These are phyloP conservation scores for Acanthamoeba healyi DNA, from an alignment of 208 protist genomes.

Conservation along the genomic window DNA sequence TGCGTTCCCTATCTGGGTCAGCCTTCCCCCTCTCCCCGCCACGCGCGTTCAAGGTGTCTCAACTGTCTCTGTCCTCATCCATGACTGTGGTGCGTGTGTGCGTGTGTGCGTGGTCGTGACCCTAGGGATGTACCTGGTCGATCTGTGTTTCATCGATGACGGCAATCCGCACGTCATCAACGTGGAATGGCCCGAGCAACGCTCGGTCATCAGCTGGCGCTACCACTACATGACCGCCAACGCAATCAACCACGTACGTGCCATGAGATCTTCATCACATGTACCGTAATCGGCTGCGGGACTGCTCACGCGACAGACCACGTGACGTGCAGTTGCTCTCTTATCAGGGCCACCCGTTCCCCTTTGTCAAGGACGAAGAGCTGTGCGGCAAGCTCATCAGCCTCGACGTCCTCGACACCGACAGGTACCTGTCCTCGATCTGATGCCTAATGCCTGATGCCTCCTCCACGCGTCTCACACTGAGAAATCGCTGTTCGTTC, in stretches of 20 bases:
- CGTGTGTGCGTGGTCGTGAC: no score
- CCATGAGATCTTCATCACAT: neutral
- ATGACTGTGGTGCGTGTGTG: no score
- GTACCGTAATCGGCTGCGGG: no score
- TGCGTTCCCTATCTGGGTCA: neutral
- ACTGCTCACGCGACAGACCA: neutral
- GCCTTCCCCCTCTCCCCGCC: neutral
- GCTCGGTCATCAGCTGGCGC: neutral
- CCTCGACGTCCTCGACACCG: neutral
- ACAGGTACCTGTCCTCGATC: no score
- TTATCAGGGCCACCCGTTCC: slow-evolving; percentile 1
- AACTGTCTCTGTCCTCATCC: no score
- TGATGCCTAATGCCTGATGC: no score
- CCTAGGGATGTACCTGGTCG: slow-evolving; percentile 38
- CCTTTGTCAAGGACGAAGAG: neutral
- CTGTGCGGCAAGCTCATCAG: neutral
- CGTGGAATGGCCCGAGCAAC: neutral
- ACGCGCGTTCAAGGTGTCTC: neutral
- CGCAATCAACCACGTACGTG: neutral
- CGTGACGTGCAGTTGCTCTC: neutral
- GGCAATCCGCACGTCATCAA: neutral
- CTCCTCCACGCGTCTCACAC: no score
- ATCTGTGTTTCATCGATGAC: neutral
- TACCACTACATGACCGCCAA: slow-evolving; percentile 23
- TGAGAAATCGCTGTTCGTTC: no score